Evolutionary conservation across 306 rosid species (phyloP).

Genomic region (Quillaja saponaria): DNA sequence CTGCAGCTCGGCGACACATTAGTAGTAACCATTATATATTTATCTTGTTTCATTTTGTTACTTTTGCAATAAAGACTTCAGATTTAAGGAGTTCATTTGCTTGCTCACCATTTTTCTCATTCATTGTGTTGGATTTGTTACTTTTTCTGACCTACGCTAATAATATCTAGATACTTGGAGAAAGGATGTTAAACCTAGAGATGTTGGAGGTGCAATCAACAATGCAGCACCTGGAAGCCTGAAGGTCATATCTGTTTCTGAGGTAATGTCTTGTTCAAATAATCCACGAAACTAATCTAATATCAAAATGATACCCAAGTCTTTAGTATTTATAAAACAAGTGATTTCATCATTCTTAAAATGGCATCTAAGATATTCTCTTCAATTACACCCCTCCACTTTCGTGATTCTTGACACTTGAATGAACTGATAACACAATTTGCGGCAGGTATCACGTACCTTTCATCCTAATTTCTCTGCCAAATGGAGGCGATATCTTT

Average conservation of each 20-base stretch:
- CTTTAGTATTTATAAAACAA: slow-evolving; percentile 12
- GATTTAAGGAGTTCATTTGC: too few relatives aligned
- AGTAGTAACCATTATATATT: too few relatives aligned
- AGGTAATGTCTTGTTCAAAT: slow-evolving; percentile 50
- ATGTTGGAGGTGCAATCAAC: slow-evolving; percentile 74
- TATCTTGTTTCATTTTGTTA: too few relatives aligned
- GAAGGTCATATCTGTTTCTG: slow-evolving; percentile 61
- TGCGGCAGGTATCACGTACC: slow-evolving; percentile 73
- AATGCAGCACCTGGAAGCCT: slow-evolving; percentile 73
- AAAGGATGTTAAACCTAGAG: slow-evolving; percentile 64
- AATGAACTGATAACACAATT: slow-evolving; percentile 24
- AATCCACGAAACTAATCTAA: slow-evolving; percentile 23
- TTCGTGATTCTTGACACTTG: background rate
- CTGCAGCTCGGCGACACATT: too few relatives aligned
- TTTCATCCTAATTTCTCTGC: slow-evolving; percentile 98
- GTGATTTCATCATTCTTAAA: slow-evolving; percentile 8
- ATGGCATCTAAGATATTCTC: too few relatives aligned
- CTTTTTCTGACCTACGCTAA: too few relatives aligned
- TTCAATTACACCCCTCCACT: background rate
- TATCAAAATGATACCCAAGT: slow-evolving; percentile 17
- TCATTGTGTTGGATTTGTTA: too few relatives aligned
- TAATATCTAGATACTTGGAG: slow-evolving; percentile 88
- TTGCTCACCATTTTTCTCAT: too few relatives aligned
- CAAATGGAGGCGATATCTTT: slow-evolving; percentile 89
- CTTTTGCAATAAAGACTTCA: too few relatives aligned